Conservation (phyloP, 257 asterid species). For the Solanum arcanum region DNA sequence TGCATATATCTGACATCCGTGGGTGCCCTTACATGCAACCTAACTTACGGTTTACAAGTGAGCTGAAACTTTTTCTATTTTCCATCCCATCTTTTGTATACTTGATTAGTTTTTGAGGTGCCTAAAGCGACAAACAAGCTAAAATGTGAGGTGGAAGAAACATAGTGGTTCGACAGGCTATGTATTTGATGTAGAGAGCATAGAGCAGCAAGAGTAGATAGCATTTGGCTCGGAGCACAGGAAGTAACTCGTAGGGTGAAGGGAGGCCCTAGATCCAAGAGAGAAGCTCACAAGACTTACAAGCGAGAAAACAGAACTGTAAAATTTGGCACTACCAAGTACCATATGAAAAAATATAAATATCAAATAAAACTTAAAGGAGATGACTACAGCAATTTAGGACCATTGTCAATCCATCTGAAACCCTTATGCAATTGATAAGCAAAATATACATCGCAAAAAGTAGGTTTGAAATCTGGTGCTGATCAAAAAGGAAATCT, state of each 20-base stretch:
- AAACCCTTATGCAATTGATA: background rate
- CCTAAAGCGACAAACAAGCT: background rate
- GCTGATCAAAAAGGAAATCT: background rate
- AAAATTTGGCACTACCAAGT: background rate
- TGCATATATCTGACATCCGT: background rate
- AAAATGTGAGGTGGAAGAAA: background rate
- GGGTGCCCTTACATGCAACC: background rate
- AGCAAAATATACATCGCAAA: background rate
- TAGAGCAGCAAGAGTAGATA: background rate
- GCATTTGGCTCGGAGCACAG: background rate
- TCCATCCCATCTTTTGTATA: background rate
- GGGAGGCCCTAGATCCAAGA: background rate
- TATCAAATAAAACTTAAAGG: background rate
- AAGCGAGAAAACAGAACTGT: background rate
- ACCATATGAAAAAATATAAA: background rate
- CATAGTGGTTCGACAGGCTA: background rate
- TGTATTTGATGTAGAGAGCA: background rate
- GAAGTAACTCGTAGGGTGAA: background rate
- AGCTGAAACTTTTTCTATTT: background rate
- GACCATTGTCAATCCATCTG: background rate
- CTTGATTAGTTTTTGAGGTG: background rate
- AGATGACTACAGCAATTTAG: background rate
- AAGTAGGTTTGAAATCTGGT: background rate
- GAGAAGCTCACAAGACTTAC: background rate
- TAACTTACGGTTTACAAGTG: background rate